Base-by-base conservation (phyloP, 371 early-diverging fungal species). In the Mortierella polycephala region DNA sequence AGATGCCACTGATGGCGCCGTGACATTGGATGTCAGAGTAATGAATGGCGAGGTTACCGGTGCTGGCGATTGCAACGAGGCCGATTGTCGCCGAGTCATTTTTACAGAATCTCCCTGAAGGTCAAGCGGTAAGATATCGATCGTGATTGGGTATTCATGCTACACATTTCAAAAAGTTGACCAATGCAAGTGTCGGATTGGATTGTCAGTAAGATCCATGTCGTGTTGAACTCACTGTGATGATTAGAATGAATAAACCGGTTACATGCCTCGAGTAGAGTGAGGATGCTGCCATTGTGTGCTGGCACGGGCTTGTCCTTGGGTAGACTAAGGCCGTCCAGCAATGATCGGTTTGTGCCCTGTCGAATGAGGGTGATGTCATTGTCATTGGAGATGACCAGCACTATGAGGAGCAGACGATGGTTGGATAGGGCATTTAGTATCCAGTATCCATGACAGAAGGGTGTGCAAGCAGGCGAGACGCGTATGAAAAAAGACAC, bases 211-310 rank as follows among this genome's bases (percentile, higher is more conserved):
- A 30, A 30, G 30, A 30, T 30, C 2, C 30, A 30, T 2, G 30
- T 30, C 30, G 30, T 30, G 1, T 30, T 30, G 30, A 30, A 30
- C 30, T 1, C 30, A 30, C 4, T 30, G 4, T 30, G 30, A 30
- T 30, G 30, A 30, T 30, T 37, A 20, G n/a, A 13, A 41, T 5
- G 8, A 6, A 23, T 20, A 20, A 50, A 39, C 9, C 7, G 18
- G 18, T 4, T 6, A 46, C 30, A 52, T 64, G 67, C 75, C 75
- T 75, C 75, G n/a, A 75, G 51, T 39, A 75, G 51, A 7, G 75
- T 66, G 46, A 75, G 66, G 12, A 23, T 16, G 14, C 55, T 60
- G 8, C 44, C 42, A 6, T 62, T 23, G 20, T 44, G 12, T 12
- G 70, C 21, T 16, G n/a, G 11, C 13, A 66, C 39, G 5, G 67